Conservation (phyloP, 257 asterid genomes). For the Penstemon eatonii region DNA sequence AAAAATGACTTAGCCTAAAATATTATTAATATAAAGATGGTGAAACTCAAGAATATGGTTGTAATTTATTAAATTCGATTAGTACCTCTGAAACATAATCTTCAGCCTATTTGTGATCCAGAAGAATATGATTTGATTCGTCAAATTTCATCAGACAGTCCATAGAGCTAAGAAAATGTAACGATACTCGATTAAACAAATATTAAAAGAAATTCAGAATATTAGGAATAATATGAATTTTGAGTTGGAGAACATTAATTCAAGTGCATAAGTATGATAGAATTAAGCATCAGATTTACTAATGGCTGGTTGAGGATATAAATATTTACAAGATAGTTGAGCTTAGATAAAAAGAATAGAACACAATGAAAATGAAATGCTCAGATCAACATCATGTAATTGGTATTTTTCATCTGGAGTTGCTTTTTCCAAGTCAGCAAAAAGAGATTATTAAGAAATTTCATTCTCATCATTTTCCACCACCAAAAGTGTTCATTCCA, state of each 20-base stretch:
- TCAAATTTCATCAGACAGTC: not conserved
- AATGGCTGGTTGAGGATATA: conserved; percentile 27
- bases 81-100: not conserved
- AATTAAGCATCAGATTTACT: conserved; percentile 33
- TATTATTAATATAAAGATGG: not conserved
- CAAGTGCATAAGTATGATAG: conserved; percentile 15
- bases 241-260: conserved; percentile 22
- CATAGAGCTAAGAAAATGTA: conserved; percentile 11
- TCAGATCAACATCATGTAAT: conserved; percentile 23
- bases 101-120: not conserved
- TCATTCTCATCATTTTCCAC: not conserved
- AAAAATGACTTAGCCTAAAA: not conserved
- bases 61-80: not conserved
- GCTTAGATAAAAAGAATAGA: conserved; percentile 21
- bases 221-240: not conserved
- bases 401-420: conserved; percentile 17
- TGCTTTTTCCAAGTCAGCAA: not conserved
- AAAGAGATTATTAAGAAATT: not conserved
- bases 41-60: conserved; percentile 14
- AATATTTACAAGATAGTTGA: conserved; percentile 27
- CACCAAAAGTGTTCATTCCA: not conserved
- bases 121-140: conserved; percentile 26
- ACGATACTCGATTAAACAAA: conserved; percentile 1
- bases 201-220: conserved; percentile 8
- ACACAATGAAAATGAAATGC: conserved; percentile 23